Evolutionary conservation across 768 basidiomycete genomes (phyloP).

Genomic region (Podaxis sp.): DNA sequence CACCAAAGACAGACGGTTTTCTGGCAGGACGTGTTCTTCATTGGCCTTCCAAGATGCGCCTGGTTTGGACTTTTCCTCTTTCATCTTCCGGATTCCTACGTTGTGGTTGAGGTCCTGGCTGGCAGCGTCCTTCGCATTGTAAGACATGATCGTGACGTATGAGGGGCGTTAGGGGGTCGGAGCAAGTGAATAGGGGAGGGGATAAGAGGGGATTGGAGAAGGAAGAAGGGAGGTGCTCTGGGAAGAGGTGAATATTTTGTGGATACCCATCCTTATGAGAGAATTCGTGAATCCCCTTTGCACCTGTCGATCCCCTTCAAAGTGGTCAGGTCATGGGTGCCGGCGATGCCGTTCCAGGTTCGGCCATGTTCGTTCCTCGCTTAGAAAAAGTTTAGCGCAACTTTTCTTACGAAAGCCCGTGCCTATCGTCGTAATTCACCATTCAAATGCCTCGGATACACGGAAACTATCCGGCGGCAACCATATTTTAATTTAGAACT

Average conservation of each 20-base stretch:
- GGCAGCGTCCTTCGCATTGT: conserved; percentile 10
- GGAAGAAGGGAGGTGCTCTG: background rate
- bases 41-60: conserved; percentile 55
- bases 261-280: background rate
- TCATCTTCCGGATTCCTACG: background rate
- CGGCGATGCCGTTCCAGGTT: background rate
- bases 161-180: background rate
- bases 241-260: conserved; percentile 14
- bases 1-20: conserved; percentile 50
- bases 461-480: conserved; percentile 5
- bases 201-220: background rate
- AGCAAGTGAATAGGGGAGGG: background rate
- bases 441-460: background rate
- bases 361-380: background rate
- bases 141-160: conserved; percentile 12
- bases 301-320: background rate
- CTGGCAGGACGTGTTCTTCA: conserved; percentile 58
- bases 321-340: background rate
- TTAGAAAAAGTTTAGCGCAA: background rate
- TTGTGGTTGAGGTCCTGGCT: background rate
- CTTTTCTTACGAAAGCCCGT: background rate
- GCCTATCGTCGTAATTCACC: background rate
- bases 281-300: background rate
- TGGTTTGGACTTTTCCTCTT: conserved; percentile 26
- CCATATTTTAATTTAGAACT: background rate